Evolutionary conservation across 2,329 filamentous ascomycete genomes (phyloP), one percentile per base, ranked within the genome.

Genomic region (Hymenoscyphus occultus): DNA sequence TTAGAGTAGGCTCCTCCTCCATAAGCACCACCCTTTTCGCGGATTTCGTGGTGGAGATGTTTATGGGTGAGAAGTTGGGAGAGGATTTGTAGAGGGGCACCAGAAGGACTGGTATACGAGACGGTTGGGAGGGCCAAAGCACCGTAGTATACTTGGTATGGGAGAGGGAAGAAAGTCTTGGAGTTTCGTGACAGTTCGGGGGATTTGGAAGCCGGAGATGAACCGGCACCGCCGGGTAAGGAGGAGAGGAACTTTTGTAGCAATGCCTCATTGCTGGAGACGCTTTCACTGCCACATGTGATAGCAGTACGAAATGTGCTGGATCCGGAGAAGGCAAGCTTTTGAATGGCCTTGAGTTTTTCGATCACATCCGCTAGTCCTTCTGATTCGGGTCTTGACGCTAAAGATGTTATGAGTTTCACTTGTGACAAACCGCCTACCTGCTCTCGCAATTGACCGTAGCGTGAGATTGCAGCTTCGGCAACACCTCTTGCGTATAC

Each of bases 121-220:
- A 90, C 90, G 0, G 94, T 96, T 6, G 91, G 88, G 14, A 97
- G 79, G 19, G 92, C 90, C 56, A 95, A 83, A 16, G 89, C 90
- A 7, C 94, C 92, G 75, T 98, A 98, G 76, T 96, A 97, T 40
- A 99, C 95, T 78, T 99, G 95, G 78, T 97, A 99, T 0, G 95
- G 95, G 19, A 99, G 83, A 31, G 94, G 90, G 78, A 96, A 98
- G 79, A 98, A 96, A 0, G 92, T 89, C 76, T 93, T 95, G 69
- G 82, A 81, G 68, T 87, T 82, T 68, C 79, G 79, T 39, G 79
- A 70, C 28, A 80, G 75, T 61, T 66, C 71, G 16, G 63, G 74
- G 48, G 35, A 72, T 28, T 72, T 77, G 59, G 74, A 74, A 60
- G 69, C 74, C 14, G 78, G 75, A 62, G 83, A 78, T 1, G 78